Conservation (phyloP, 2,329 filamentous ascomycete species). For the Cladorrhinum sp. region DNA sequence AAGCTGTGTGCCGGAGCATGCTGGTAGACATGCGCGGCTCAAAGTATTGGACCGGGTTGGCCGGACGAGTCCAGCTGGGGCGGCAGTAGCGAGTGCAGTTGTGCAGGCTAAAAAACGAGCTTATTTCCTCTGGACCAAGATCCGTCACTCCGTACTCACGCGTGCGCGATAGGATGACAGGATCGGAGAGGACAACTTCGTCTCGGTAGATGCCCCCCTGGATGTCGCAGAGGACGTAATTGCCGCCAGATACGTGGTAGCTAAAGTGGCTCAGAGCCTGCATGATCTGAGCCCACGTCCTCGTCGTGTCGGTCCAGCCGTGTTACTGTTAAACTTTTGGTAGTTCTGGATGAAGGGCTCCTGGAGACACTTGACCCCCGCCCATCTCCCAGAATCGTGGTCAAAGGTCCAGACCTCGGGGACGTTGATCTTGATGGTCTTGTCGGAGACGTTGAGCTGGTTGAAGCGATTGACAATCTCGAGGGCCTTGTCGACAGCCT, state of each 20-base stretch:
- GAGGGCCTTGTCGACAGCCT: slow-evolving; percentile 35
- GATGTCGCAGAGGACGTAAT: slow-evolving; percentile 41
- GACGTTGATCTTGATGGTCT: slow-evolving; percentile 36
- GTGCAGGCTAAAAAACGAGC: slow-evolving; percentile 39
- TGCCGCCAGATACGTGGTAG: slow-evolving; percentile 38
- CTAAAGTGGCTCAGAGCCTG: slow-evolving; percentile 45
- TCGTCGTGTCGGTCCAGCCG: slow-evolving; percentile 36
- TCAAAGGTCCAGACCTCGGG: slow-evolving; percentile 34
- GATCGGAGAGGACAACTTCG: slow-evolving; percentile 39
- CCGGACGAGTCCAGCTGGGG: slow-evolving; percentile 23
- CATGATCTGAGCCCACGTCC: slow-evolving; percentile 37
- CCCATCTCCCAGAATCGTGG: slow-evolving; percentile 3
- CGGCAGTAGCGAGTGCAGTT: slow-evolving; percentile 30
- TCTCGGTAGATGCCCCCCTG: slow-evolving; percentile 40
- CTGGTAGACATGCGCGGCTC: too few relatives aligned
- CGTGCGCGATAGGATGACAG: slow-evolving; percentile 39
- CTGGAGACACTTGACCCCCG: slow-evolving; percentile 28
- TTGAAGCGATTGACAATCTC: slow-evolving; percentile 39
- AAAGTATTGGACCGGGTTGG: too few relatives aligned
- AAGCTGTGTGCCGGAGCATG: too few relatives aligned
- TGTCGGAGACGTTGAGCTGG: slow-evolving; percentile 30
- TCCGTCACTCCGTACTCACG: slow-evolving; percentile 40
- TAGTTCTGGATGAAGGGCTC: slow-evolving; percentile 43
- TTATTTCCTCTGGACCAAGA: slow-evolving; percentile 38
- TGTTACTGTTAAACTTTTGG: slow-evolving; percentile 45